Evolutionary conservation across 1,139 yeast genomes (phyloP), one percentile per base, ranked within the genome.

Genomic region (Blastobotrys apis): DNA sequence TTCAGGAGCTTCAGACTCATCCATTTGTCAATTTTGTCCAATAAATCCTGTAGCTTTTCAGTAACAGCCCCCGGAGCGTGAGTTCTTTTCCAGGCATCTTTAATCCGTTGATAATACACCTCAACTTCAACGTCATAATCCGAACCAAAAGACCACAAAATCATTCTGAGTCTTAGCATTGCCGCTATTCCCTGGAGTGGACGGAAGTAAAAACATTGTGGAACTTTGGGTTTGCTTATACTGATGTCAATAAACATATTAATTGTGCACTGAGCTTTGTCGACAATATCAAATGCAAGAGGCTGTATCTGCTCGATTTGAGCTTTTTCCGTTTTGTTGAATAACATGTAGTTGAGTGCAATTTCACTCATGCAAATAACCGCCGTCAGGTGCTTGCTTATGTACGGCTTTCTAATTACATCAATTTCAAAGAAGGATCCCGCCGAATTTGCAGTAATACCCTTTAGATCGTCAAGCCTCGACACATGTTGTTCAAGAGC

Each of bases 91-190:
- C 43, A 39, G 5, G 34, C 38, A 16, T 39, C 43, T 9, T 33
- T 33, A 9, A 39, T 12, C 27, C 16, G 20, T 30, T 39, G 16
- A 23, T 39, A 39, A 16, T 33, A 39, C 9, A 16, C 20, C 17
- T 33, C 38, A 17, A 39, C 33, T 10, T 22, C 38, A 10, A 29
- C 19, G 2, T 33, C 27, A 13, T 26, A 33, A 13, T 4, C 21
- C 10, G 23, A 17, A 8, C 43, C 43, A 23, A 39, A 20, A 2
- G 43, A 26, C 43, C 43, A 39, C 13, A 33, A 26, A 6, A 39
- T 25, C 32, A 39, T 29, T n/a, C 43, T 16, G 21, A 33, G 25
- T 17, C 43, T 16, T 15, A 39, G 34, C 33, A 39, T 20, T 10
- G 38, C 37, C 5, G 38, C 20, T 5, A 39, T 20, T 3, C 33